phyloP scores from a whole-genome alignment of 2,329 filamentous ascomycete species.

The Botrytis elliptica region DNA sequence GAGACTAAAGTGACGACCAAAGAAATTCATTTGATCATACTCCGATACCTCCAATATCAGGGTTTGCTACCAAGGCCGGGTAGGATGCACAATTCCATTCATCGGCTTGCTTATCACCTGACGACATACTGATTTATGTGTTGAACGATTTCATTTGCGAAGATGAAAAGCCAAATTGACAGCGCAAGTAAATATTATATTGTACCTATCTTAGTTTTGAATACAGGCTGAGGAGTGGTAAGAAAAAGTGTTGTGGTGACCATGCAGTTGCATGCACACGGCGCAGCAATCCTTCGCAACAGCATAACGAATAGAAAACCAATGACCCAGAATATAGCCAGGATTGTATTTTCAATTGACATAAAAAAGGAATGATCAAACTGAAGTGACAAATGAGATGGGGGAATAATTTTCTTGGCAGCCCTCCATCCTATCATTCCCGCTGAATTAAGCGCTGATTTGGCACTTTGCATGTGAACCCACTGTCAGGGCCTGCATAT shows the following conservation, averaged over 20 bases:
- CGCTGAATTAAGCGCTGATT: background rate
- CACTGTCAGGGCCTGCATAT: background rate
- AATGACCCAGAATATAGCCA: background rate
- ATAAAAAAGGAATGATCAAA: background rate
- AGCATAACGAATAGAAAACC: background rate
- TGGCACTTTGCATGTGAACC: background rate
- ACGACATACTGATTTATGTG: background rate
- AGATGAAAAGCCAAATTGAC: background rate
- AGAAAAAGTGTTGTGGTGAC: background rate
- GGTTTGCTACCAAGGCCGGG: background rate
- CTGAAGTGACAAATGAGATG: background rate
- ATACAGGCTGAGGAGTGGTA: background rate
- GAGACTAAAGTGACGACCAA: background rate
- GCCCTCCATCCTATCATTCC: background rate
- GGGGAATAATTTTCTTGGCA: background rate
- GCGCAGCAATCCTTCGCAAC: background rate
- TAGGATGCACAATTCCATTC: background rate
- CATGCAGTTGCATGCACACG: background rate
- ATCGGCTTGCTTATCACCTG: background rate
- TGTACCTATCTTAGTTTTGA: background rate
- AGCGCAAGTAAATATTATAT: background rate
- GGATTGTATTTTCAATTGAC: background rate
- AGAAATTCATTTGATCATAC: background rate
- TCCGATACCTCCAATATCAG: background rate
- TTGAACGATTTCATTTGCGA: background rate